Conservation (phyloP, 108 stramenopile species). For the Fistulifera solaris region DNA sequence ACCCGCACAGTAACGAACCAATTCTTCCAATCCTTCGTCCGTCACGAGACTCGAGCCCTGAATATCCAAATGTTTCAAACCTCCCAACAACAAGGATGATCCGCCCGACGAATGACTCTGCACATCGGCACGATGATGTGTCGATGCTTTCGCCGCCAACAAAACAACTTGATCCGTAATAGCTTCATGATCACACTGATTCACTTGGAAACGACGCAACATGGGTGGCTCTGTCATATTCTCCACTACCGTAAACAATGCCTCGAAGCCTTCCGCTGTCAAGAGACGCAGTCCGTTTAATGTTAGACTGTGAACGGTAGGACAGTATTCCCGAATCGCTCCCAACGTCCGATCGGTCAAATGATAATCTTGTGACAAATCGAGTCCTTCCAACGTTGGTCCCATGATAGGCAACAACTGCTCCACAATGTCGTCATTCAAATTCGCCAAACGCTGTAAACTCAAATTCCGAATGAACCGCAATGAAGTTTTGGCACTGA, state of each 20-base stretch:
- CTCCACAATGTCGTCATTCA: constrained; percentile 41
- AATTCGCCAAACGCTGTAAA: constrained; percentile 32
- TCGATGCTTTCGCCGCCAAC: constrained; percentile 32
- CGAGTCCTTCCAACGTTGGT: constrained; percentile 43
- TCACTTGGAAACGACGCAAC: constrained; percentile 44
- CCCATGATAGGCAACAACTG: constrained; percentile 26
- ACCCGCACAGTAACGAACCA: constrained; percentile 43
- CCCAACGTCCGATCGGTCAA: constrained; percentile 61
- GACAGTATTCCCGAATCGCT: constrained; percentile 50
- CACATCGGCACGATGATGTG: constrained; percentile 20
- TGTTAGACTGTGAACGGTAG: constrained; percentile 35
- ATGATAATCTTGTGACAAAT: constrained; percentile 48
- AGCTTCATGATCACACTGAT: constrained; percentile 45
- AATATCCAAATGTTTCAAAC: constrained; percentile 31
- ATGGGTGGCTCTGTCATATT: constrained; percentile 47
- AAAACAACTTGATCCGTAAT: constrained; percentile 60
- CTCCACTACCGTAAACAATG: constrained; percentile 57
- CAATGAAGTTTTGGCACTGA: constrained; percentile 26
- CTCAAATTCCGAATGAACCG: constrained; percentile 51
- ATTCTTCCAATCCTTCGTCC: constrained; percentile 46
- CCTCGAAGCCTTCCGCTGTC: constrained; percentile 52
- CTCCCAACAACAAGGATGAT: constrained; percentile 14
- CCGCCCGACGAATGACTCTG: constrained; percentile 1
- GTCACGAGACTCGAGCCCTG: constrained; percentile 33
- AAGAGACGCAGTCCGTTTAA: constrained; percentile 48